phyloP scores from a whole-genome alignment of 2,329 filamentous ascomycete species.

The Penicillium freii region DNA sequence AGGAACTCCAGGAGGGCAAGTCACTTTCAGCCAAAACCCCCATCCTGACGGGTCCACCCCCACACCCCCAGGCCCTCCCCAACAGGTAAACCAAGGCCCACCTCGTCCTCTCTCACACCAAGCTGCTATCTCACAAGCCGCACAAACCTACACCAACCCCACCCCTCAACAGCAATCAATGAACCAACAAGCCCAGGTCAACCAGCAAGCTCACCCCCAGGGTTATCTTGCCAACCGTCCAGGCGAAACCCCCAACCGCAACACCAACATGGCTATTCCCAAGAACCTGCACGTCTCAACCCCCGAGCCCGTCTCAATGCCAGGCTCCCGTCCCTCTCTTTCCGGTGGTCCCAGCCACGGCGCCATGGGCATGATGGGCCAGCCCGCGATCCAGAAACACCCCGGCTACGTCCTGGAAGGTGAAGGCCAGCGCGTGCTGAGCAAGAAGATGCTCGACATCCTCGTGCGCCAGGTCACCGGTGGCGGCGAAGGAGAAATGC shows the following conservation, averaged over 20 bases:
- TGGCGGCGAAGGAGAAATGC: constrained; percentile 68
- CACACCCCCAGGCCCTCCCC: constrained; percentile 30
- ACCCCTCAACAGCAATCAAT: constrained; percentile 29
- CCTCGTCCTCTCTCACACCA: constrained; percentile 47
- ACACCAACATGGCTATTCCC: constrained; percentile 74
- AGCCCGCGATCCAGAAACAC: constrained; percentile 78
- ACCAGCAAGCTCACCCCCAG: constrained; percentile 42
- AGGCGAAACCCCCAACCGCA: constrained; percentile 41
- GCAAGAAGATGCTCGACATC: constrained; percentile 96
- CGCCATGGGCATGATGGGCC: constrained; percentile 77
- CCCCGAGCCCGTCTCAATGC: constrained; percentile 73
- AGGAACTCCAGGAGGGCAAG: constrained; percentile 29
- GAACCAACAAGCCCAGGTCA: constrained; percentile 33
- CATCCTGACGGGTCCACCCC: constrained; percentile 35
- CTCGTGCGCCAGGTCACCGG: constrained; percentile 91
- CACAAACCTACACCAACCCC: constrained; percentile 43
- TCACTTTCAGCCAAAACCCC: constrained; percentile 32
- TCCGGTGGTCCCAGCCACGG: constrained; percentile 72
- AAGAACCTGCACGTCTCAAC: constrained; percentile 72
- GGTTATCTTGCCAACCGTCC: constrained; percentile 44
- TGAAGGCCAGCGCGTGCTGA: constrained; percentile 88
- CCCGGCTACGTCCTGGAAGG: constrained; percentile 85
- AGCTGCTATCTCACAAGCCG: constrained; percentile 47
- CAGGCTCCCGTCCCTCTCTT: constrained; percentile 73
- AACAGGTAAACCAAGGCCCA: constrained; percentile 34